Base-by-base conservation (phyloP, 2,329 filamentous ascomycete genomes). In the Stagonosporopsis cucurbitacearum region DNA sequence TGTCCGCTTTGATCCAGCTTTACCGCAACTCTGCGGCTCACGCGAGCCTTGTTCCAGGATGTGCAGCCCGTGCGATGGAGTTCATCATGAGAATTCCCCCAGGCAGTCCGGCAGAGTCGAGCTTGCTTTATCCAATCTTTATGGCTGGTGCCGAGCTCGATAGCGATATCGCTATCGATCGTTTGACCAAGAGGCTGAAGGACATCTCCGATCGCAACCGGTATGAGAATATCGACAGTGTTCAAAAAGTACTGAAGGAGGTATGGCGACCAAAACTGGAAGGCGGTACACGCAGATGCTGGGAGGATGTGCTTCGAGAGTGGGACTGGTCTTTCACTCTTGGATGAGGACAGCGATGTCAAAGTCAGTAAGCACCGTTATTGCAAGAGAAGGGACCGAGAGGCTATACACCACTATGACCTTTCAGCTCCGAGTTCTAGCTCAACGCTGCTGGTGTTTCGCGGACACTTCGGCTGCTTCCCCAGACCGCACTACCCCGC, bases 281-380 rank as follows among this genome's bases (percentile, higher is more conserved):
- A 50, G 67, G 69, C 3, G 65, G 65, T 1, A 43, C 59, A 43
- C 66, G 64, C 55, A 64, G 67, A 42, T 69, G 72, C 42, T 75
- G 72, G 72, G 72, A 74, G 59, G 70, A 75, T 4, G 66, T 75
- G 0, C 54, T 75, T 15, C 68, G 63, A 50, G 72, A 75, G 36
- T 72, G 68, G 71, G 60, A 66, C 1, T 75, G 72, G 72, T 73
- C 70, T 0, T 70, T 74, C 43, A 74, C 69, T 2, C 58, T 73
- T 19, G 68, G 68, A 35, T 74, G 59, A 69, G 13, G 17, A 26
- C 9, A 23, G 26, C 6, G 15, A 8, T n/a, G 23, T 28, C 17
- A 1, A 32, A 1, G 23, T 1, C 6, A 19, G 9, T 1, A 4
- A 8, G 13, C 19, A 35, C 4, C 12, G 6, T 25, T 30, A n/a